phyloP scores from a whole-genome alignment of 495 filamentous ascomycete genomes.

The Astrothelium subdiscretum region DNA sequence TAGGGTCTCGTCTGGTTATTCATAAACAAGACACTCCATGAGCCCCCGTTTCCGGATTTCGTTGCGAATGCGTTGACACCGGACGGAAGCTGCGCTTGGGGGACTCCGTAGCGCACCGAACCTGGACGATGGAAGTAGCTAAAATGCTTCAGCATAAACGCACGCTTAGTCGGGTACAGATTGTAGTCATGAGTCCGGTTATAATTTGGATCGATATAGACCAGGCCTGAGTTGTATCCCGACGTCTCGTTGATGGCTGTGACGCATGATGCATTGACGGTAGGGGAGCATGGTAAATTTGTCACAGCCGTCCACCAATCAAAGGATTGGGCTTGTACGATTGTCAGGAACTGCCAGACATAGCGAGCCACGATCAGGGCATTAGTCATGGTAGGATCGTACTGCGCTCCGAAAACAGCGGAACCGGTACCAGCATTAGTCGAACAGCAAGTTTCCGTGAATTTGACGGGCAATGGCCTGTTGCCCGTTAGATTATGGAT shows the following conservation, averaged over 20 bases:
- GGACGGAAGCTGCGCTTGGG: slow-evolving; percentile 5
- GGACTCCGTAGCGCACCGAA: slow-evolving; percentile 8
- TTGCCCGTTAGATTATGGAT: slow-evolving; percentile 1
- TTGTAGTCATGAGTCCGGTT: slow-evolving; percentile 11
- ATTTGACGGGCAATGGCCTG: slow-evolving; percentile 7
- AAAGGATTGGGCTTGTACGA: slow-evolving; percentile 9
- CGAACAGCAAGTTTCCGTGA: slow-evolving; percentile 13
- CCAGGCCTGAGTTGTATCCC: slow-evolving; percentile 11
- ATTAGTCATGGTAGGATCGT: slow-evolving; percentile 15
- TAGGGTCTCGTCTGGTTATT: slow-evolving; percentile 9
- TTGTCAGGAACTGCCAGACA: slow-evolving; percentile 14
- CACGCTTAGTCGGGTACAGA: slow-evolving; percentile 11
- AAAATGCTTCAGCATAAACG: slow-evolving; percentile 15
- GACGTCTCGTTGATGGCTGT: slow-evolving; percentile 10
- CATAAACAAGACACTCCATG: slow-evolving; percentile 11
- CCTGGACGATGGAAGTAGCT: slow-evolving; percentile 11
- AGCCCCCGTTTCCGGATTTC: neutral
- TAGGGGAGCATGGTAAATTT: slow-evolving; percentile 11
- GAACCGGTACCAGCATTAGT: slow-evolving; percentile 8
- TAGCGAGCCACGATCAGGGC: slow-evolving; percentile 13
- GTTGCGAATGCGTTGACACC: slow-evolving; percentile 11
- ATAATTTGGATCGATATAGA: slow-evolving; percentile 12
- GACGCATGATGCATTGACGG: slow-evolving; percentile 5
- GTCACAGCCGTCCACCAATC: slow-evolving; percentile 15
- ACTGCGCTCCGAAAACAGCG: slow-evolving; percentile 10